These are phyloP conservation scores for Ascomycota sp. DNA, from an alignment of 2,329 filamentous ascomycete genomes.

Conservation along the genomic window DNA sequence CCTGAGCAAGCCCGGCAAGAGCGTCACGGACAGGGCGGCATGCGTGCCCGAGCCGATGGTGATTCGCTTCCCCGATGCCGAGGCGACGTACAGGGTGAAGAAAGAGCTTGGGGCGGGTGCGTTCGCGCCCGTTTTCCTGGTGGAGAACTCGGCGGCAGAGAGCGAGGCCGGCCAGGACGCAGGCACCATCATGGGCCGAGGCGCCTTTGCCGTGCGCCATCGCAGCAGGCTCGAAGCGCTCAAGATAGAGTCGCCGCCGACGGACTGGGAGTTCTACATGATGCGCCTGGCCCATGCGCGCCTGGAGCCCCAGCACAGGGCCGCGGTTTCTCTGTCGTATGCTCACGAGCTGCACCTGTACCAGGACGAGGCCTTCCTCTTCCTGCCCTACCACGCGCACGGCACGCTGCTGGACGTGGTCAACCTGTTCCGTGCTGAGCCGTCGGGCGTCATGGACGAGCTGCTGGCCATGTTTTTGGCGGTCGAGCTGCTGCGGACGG, in stretches of 20 bases:
- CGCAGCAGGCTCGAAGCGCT: conserved; percentile 54
- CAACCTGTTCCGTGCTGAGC: conserved; percentile 58
- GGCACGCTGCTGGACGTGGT: conserved; percentile 88
- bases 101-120: conserved; percentile 79
- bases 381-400: conserved; percentile 71
- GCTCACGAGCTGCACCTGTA: conserved; percentile 86
- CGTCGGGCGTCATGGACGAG: conserved; percentile 65
- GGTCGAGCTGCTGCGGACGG: conserved; percentile 70
- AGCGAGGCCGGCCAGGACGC: conserved; percentile 22
- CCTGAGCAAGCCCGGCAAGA: conserved; percentile 31
- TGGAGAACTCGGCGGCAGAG: conserved; percentile 43
- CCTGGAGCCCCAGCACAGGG: conserved; percentile 47
- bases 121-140: conserved; percentile 85
- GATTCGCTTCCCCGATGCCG: conserved; percentile 43
- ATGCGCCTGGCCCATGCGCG: conserved; percentile 63
- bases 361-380: conserved; percentile 67
- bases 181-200: conserved; percentile 34
- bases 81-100: conserved; percentile 52
- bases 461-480: conserved; percentile 84
- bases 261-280: conserved; percentile 90
- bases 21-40: conserved; percentile 36
- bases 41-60: conserved; percentile 36
- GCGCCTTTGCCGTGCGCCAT: conserved; percentile 30
- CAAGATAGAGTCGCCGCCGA: conserved; percentile 81
- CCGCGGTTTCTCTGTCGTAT: conserved; percentile 53